A percentile compares a stretch with the other conserved stretches of the same genome.
Conservation (phyloP, 73 alveolate genomes). For the Paramecium sexaurelia region DNA sequence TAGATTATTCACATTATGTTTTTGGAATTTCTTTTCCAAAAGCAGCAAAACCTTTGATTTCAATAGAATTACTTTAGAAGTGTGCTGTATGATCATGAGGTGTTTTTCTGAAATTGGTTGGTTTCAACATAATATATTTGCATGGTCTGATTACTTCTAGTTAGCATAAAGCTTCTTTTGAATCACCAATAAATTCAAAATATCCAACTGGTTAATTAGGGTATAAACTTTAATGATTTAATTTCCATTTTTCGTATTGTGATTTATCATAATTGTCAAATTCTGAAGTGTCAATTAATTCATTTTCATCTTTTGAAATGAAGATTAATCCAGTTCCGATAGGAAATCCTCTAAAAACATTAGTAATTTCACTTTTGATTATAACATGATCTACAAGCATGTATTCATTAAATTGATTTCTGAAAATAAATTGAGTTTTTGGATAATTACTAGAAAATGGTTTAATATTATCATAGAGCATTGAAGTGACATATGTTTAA, state of each 20-base stretch:
- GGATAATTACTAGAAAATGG: constrained; percentile 77
- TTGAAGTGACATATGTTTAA: constrained; percentile 61
- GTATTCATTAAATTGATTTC: constrained; percentile 64
- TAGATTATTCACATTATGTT: not conserved
- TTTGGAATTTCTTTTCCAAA: not conserved
- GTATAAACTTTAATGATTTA: constrained; percentile 51
- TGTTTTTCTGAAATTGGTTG: constrained; percentile 74
- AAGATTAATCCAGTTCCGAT: constrained; percentile 78
- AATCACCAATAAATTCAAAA: constrained; percentile 71
- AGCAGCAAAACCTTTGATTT: constrained; percentile 20
- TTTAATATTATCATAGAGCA: constrained; percentile 62
- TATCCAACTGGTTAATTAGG: constrained; percentile 78
- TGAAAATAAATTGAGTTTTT: constrained; percentile 67
- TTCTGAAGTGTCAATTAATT: constrained; percentile 62
- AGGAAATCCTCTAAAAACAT: constrained; percentile 76
- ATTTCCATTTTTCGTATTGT: constrained; percentile 71
- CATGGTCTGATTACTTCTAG: constrained; percentile 60
- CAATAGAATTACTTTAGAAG: not conserved
- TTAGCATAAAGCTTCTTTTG: not conserved
- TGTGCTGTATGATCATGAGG: constrained; percentile 61
- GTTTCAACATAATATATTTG: constrained; percentile 69
- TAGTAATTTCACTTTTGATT: constrained; percentile 62
- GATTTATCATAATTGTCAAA: constrained; percentile 65
- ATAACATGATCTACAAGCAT: constrained; percentile 66
- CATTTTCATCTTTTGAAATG: constrained; percentile 60